Evolutionary conservation across 129 eudicot genomes (phyloP), one percentile per base, ranked within the genome.

Genomic region (Heracleum sosnowskyi): DNA sequence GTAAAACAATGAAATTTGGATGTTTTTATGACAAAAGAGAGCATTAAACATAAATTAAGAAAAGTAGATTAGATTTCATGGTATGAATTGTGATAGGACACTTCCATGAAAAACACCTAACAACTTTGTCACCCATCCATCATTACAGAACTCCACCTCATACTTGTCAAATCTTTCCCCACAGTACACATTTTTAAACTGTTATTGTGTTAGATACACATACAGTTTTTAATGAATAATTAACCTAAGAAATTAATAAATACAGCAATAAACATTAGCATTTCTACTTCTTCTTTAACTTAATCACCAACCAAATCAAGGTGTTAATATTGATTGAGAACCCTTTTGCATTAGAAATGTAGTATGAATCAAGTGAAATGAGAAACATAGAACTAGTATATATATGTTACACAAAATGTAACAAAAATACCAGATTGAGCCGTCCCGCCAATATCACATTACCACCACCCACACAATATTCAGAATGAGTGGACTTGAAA

Each of bases 381-480:
- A 60, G 68, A 72, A 44, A 64, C 39, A 45, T 37, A 9, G 26
- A 2, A 57, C 13, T n/a, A 73, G 31, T 73, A 57, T 73, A 73
- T 73, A 73, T 2, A 44, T 35, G 74, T 42, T 76, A 46, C 37
- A 24, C 20, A 39, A 49, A 35, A 41, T 18, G 37, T 63, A 44
- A 78, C 13, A 34, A 49, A 24, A 69, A 55, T 39, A 53, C 45
- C 77, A 85, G 91, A 88, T 88, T 88, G 91, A 88, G 91, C 91
- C 91, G 86, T 81, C 78, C 86, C 77, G 91, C 91, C 91, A 88
- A 88, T 88, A 88, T 88, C 91, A 88, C 83, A 60, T 71, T 39
- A 44, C 51, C 80, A 7, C 51, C 82, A 31, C 57, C 64, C 35
- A 45, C 77, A 60, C 36, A 31, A 13, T 10, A 60, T 22, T 63